A percentile compares a stretch with the other conserved stretches of the same genome.
Evolutionary conservation across 1,139 yeast species (phyloP).

Genomic region (Lodderomyces pseudojiufengensis): DNA sequence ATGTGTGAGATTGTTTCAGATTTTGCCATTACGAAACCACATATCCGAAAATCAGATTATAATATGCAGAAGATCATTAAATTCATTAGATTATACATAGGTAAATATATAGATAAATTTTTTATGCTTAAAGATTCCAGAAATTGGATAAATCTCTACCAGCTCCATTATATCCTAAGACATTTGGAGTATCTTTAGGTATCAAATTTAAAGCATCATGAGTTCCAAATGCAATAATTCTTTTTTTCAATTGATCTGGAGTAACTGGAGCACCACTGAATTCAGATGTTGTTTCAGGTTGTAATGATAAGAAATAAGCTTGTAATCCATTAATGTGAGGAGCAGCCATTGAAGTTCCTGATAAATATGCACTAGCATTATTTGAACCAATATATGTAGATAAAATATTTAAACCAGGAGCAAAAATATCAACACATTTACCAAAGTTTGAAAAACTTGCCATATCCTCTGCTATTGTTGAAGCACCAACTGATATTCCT

Average conservation of each 20-base stretch:
- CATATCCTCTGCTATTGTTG: constrained; percentile 33
- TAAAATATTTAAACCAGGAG: constrained; percentile 42
- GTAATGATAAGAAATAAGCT: constrained; percentile 39
- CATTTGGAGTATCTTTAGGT: constrained; percentile 81
- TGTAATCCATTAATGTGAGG: constrained; percentile 43
- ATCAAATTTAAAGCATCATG: constrained; percentile 41
- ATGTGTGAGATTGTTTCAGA: too few relatives aligned
- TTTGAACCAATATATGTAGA: constrained; percentile 40
- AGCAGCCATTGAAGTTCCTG: constrained; percentile 47
- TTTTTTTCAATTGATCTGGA: constrained; percentile 34
- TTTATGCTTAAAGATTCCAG: constrained; percentile 39
- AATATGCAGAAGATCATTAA: too few relatives aligned
- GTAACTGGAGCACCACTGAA: constrained; percentile 47
- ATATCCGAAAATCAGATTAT: too few relatives aligned
- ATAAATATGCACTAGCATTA: constrained; percentile 31
- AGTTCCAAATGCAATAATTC: constrained; percentile 37
- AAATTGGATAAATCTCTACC: constrained; percentile 73
- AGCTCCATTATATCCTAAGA: constrained; percentile 89
- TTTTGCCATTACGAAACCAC: too few relatives aligned
- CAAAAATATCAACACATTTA: constrained; percentile 42
- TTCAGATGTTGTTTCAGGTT: constrained; percentile 37
- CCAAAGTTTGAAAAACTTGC: constrained; percentile 46
- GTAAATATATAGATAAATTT: too few relatives aligned
- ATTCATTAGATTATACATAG: too few relatives aligned
- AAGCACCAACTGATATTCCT: constrained; percentile 46